Base-by-base conservation (phyloP, 352 stramenopile species). In the Globisporangium megalacanthum region DNA sequence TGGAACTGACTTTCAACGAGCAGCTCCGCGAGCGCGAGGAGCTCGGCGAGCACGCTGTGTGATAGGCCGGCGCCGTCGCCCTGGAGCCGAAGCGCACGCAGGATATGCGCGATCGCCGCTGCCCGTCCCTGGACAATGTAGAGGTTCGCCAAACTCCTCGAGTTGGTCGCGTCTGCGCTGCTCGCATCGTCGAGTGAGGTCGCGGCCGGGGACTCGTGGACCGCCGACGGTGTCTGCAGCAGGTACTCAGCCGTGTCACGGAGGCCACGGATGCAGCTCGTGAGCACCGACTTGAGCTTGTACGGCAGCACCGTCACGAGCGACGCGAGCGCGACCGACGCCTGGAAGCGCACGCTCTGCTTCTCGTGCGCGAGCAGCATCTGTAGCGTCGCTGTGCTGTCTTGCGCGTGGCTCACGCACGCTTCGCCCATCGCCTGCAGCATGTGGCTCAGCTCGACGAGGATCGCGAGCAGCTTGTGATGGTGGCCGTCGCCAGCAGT, bases 1-100 rank as follows among this genome's bases (percentile, higher is more conserved):
- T 83, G 62, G 52, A 91, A 94, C 56, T 95, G 86, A 47, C 78
- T 92, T 46, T 86, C 79, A 10, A 95, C 66, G 41, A 95, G 75
- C 48, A 78, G 67, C 52, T 89, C 78, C 0, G 85, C 86, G 17
- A 90, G 73, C 33, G 64, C 61, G 48, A 90, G 79, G 15, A 93
- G 76, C 29, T 84, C 79, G 8, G 78, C 70, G 42, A 90, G 74
- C 44, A 82, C 65, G 14, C 44, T 65, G 60, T 86, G 68, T 8
- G 77, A 80, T 52, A 92, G 66, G 0, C 76, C 25, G 25, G 25
- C 79, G 31, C 62, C 64, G 47, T 72, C 77, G 6, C 56, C 60
- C 15, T 75, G 61, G 29, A 84, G 57, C 48, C 72, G 75, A 11
- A 81, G 67, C 4, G 75, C 74, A 10, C 77, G 71, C 54, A 89